Evolutionary conservation across 2,329 filamentous ascomycete genomes (phyloP).

Genomic region (Colletotrichum lindemuthianum): DNA sequence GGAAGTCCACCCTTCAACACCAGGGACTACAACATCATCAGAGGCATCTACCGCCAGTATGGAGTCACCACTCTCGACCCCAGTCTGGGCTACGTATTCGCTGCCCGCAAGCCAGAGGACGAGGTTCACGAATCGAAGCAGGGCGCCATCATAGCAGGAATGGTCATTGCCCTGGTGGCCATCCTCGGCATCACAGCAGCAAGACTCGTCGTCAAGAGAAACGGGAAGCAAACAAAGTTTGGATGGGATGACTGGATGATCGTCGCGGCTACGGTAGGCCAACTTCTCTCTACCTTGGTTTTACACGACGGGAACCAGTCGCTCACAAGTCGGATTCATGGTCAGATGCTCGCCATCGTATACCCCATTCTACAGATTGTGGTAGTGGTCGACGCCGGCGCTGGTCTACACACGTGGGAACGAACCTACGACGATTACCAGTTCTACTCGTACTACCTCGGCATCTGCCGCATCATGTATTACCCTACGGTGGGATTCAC

Average conservation of each 20-base stretch:
- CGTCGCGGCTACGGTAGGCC: constrained; percentile 21
- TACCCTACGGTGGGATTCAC: constrained; percentile 34
- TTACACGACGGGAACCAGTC: too few species aligned
- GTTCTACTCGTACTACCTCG: constrained; percentile 29
- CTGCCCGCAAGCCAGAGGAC: constrained; percentile 17
- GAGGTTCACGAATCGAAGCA: constrained; percentile 32
- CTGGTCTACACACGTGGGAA: constrained; percentile 32
- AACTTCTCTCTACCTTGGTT: background rate
- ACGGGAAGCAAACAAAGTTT: constrained; percentile 19
- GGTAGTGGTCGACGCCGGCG: constrained; percentile 31
- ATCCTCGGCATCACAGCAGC: constrained; percentile 23
- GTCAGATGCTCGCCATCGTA: constrained; percentile 16
- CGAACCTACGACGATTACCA: constrained; percentile 33
- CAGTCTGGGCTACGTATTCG: constrained; percentile 23
- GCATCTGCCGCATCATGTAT: constrained; percentile 26
- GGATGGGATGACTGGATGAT: constrained; percentile 34
- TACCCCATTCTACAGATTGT: constrained; percentile 33
- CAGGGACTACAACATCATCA: constrained; percentile 32
- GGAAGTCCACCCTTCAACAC: constrained; percentile 28
- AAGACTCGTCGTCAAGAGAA: constrained; percentile 16
- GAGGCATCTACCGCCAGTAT: constrained; percentile 31
- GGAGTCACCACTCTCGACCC: constrained; percentile 27
- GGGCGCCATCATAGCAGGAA: constrained; percentile 31
- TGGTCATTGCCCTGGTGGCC: constrained; percentile 29
- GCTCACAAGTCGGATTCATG: background rate